Percentiles rank a stretch among this genome's conserved stretches.
phyloP scores from a whole-genome alignment of 495 filamentous ascomycete genomes.

The Astrocystis sublimbata region DNA sequence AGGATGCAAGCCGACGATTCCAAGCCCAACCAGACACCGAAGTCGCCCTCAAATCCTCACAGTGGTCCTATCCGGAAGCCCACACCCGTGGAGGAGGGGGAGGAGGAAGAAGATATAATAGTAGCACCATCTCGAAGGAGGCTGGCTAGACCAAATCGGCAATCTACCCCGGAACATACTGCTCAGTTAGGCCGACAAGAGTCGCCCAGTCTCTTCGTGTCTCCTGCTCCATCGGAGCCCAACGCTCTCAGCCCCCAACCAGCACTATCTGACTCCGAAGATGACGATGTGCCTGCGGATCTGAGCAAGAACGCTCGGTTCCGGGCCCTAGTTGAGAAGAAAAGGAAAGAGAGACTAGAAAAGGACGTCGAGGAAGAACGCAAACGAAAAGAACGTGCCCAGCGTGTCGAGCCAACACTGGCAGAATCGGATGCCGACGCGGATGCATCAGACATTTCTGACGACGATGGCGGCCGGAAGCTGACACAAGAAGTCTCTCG shows the following conservation, averaged over 20 bases:
- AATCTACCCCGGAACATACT: constrained; percentile 33
- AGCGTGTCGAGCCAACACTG: constrained; percentile 34
- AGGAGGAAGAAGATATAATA: constrained; percentile 32
- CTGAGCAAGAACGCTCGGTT: constrained; percentile 58
- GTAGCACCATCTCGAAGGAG: constrained; percentile 31
- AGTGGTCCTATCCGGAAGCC: not conserved
- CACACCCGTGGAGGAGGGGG: constrained; percentile 21
- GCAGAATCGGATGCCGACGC: constrained; percentile 42
- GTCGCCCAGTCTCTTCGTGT: constrained; percentile 44
- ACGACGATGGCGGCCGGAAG: constrained; percentile 57
- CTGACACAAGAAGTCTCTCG: constrained; percentile 62
- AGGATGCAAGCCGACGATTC: constrained; percentile 55
- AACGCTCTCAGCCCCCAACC: constrained; percentile 15
- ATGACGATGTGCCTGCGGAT: constrained; percentile 48
- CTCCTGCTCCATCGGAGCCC: constrained; percentile 34
- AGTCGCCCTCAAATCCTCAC: constrained; percentile 3
- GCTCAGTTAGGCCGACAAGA: constrained; percentile 14
- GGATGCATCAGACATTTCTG: constrained; percentile 50
- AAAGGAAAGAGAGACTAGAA: constrained; percentile 67
- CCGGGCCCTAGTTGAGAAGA: constrained; percentile 67
- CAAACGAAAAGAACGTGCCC: constrained; percentile 52
- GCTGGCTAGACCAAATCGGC: constrained; percentile 34
- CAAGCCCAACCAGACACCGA: constrained; percentile 4
- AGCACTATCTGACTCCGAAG: constrained; percentile 46
- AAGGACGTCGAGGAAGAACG: constrained; percentile 59